Base-by-base conservation (phyloP, 2,329 filamentous ascomycete species). In the Arthrobotrys entomopaga region DNA sequence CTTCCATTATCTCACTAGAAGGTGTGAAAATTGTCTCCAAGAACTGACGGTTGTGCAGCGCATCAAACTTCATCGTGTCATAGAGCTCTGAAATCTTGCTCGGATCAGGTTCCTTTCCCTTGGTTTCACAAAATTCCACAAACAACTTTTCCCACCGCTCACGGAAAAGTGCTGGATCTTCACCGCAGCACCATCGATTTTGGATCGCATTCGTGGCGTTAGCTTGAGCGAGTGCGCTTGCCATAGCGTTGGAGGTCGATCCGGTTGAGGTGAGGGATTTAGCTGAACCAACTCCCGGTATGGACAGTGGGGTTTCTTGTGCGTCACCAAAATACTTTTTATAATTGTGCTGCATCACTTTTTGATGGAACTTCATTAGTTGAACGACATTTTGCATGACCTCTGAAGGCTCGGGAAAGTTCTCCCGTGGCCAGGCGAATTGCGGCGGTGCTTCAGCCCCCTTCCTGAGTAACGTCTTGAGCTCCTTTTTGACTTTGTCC, bases 61-160 rank as follows among this genome's bases (percentile, higher is more conserved):
- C 95, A 81, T 99, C 95, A 77, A 98, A 99, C 82, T 99, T 99
- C 95, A 99, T 98, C 19, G 94, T 98, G 81, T 99, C 95, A 81
- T 99, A 99, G 1, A 99, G 86, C 83, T 99, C 95, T 3, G 93
- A 97, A 76, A 99, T 94, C 84, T 99, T 99, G 85, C 93, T 97
- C 16, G 96, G 96, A 81, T 99, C 95, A 16, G 98, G 93, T 84
- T 99, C 99, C 48, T 75, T 75, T 22, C 71, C 71, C 79, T 99
- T 95, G 0, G 91, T 90, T 81, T 99, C 96, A 77, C 91, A 95
- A 79, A 99, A 99, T 80, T 99, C 95, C 54, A 90, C 88, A 82
- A 99, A 99, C 1, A 99, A 86, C 83, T 99, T 99, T 83, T 98
- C 95, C 95, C 95, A 99, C 29, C 95, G 88, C 81, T 99, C 95